Base-by-base conservation (phyloP, 257 asterid genomes). In the Solanum gandarillasii region DNA sequence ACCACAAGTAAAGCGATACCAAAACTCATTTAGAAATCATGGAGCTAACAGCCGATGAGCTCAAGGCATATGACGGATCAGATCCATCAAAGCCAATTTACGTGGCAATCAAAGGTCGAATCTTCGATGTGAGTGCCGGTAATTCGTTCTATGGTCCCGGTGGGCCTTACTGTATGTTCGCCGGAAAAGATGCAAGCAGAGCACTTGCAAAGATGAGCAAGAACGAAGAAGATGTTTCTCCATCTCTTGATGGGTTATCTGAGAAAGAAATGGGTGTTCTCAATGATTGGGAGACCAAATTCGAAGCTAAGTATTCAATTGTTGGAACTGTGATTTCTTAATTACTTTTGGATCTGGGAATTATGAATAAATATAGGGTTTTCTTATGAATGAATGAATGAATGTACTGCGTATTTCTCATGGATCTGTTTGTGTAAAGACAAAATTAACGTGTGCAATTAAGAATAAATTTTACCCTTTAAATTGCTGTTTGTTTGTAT, bases 141-240 rank as follows among this genome's bases (percentile, higher is more conserved):
- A 95, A 88, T 88, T 92, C 98, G 87, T 97, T 97, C 92, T 97
- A 97, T 91, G 98, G 98, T 46, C 98, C 98, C 39, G 98, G 98
- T 73, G 98, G 98, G 84, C 75, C 91, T 46, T 95, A 97, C 96
- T 75, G 85, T 91, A 85, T 97, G 90, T 97, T 97, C 93, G 89
- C 99, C 89, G 99, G 99, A 82, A 97, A 97, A 92, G 99, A 97
- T 70, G 98, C 98, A 85, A 95, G 94, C 94, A 95, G 99, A 87
- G 99, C 98, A 29, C 95, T 97, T 43, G 99, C 98, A 83, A 95
- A 97, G 95, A 97, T 95, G 99, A 97, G 98, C 91, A 95, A 95
- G 94, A 92, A 92, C 23, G 96, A 93, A 6, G 93, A 90, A 39
- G 99, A 97, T 88, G 93, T 94, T 82, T 89, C 91, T 48, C 90